Evolutionary conservation across 1,284 basidiomycete species (phyloP).

Genomic region (Phellopilus nigrolimitatus): DNA sequence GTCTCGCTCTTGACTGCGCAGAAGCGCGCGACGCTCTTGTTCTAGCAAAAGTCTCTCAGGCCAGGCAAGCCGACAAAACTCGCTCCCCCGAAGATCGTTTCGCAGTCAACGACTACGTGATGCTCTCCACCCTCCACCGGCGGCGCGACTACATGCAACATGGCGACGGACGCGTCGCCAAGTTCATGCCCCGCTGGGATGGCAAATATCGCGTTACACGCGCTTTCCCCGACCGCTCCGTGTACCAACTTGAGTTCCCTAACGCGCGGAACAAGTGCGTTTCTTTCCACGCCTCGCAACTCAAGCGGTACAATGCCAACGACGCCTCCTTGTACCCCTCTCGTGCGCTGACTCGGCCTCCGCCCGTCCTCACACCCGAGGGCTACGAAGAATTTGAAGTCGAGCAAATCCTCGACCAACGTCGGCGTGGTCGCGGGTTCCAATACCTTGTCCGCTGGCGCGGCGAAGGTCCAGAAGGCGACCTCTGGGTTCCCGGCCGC

Average conservation of each 20-base stretch:
- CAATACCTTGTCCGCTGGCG: constrained; percentile 16
- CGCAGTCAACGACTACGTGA: constrained; percentile 21
- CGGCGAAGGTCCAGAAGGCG: constrained; percentile 21
- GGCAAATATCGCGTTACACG: constrained; percentile 24
- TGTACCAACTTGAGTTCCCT: constrained; percentile 24
- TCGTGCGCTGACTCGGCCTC: neutral
- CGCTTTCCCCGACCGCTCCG: constrained; percentile 23
- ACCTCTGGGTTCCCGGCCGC: constrained; percentile 22
- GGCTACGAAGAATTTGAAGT: constrained; percentile 8
- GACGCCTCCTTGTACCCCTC: constrained; percentile 4
- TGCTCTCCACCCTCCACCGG: constrained; percentile 20
- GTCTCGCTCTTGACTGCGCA: neutral
- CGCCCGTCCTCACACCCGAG: constrained; percentile 1
- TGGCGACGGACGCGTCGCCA: constrained; percentile 23
- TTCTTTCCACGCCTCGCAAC: constrained; percentile 25
- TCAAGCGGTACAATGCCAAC: constrained; percentile 12
- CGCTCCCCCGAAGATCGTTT: constrained; percentile 12
- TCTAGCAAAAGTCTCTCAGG: constrained; percentile 20
- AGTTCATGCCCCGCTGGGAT: constrained; percentile 28
- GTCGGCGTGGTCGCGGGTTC: neutral
- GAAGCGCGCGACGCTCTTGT: constrained; percentile 4
- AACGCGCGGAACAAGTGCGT: constrained; percentile 20
- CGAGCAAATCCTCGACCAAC: constrained; percentile 7
- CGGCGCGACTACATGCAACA: constrained; percentile 19
- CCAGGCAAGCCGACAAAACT: constrained; percentile 21